Base-by-base conservation (phyloP, 176 grass and related monocot species). In the Phyllostachys edulis region DNA sequence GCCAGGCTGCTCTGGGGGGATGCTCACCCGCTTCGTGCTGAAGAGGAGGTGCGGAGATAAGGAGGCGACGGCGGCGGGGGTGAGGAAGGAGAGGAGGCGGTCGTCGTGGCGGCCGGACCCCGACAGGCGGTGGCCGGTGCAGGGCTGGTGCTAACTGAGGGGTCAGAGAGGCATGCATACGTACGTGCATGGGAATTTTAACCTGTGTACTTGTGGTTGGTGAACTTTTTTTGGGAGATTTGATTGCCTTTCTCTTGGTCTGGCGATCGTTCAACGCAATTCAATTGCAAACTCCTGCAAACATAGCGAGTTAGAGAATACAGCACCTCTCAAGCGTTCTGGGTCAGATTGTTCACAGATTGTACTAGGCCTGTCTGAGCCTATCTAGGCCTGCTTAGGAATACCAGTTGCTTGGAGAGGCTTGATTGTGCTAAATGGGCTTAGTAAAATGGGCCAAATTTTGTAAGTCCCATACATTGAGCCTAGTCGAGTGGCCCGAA, bases 141-240 rank as follows among this genome's bases (percentile, higher is more conserved):
- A 81, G 49, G 65, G 49, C 0, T 81, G 65, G 49, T 69, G 79
- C 65, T 81, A 61, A 64, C 20, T 10, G 9, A 40, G 36, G n/a
- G n/a, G 8, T 71, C 68, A 7, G 13, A 71, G n/a, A 46, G 34
- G 34, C 11, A 9, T 74, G 10, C 34, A 49, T 41, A 21, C 37
- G 18, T 41, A 21, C 36, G 18, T 69, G 37, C 18, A 41, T n/a
- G 38, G 66, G 37, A 41, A 5, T 21, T n/a, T 9, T 20, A 9
- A 11, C 18, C 41, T 9, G 9, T 27, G 10, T 5, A 24, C 23
- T 62, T 12, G 11, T 69, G 18, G 9, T 69, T 24, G 18, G 39
- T 69, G 10, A 42, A 14, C 1, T 13, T 1, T 71, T 40, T 24
- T 45, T 38, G 5, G 2, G 9, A 26, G n/a, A 71, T 71, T 70